phyloP scores from a whole-genome alignment of 2,329 filamentous ascomycete species.

The Botrytis tulipae region DNA sequence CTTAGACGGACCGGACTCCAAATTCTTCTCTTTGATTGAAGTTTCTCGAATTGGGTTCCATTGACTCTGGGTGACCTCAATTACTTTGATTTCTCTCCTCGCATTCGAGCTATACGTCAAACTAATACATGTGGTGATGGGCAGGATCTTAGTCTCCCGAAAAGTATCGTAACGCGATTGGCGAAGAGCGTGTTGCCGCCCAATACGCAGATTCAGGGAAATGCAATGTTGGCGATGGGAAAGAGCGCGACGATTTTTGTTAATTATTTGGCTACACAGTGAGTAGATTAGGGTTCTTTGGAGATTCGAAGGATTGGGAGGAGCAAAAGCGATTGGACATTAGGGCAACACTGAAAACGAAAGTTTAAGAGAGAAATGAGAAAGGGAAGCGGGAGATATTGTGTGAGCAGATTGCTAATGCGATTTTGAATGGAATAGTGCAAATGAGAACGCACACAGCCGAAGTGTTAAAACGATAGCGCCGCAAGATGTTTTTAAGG shows the following conservation, averaged over 20 bases:
- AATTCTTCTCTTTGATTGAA: neutral
- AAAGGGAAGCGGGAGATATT: neutral
- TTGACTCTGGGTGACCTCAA: neutral
- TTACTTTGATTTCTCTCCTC: neutral
- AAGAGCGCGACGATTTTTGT: conserved; percentile 84
- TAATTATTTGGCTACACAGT: conserved; percentile 75
- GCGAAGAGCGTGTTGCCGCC: conserved; percentile 77
- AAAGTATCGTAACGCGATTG: conserved; percentile 76
- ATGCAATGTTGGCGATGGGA: conserved; percentile 74
- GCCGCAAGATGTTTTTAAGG: conserved; percentile 72
- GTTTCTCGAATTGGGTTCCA: neutral
- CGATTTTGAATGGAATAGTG: conserved; percentile 47
- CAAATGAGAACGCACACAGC: conserved; percentile 66
- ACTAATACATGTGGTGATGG: neutral
- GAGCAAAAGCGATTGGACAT: neutral
- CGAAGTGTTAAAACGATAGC: conserved; percentile 77
- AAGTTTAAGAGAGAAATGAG: neutral
- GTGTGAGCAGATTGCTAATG: neutral
- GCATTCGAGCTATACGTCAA: neutral
- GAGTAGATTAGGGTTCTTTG: conserved; percentile 40
- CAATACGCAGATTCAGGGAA: conserved; percentile 80
- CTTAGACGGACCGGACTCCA: neutral
- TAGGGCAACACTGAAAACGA: neutral
- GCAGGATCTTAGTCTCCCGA: conserved; percentile 73
- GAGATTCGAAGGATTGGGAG: neutral